phyloP scores from a whole-genome alignment of 2,329 filamentous ascomycete genomes.

The Chrysosphaeria jannelii region DNA sequence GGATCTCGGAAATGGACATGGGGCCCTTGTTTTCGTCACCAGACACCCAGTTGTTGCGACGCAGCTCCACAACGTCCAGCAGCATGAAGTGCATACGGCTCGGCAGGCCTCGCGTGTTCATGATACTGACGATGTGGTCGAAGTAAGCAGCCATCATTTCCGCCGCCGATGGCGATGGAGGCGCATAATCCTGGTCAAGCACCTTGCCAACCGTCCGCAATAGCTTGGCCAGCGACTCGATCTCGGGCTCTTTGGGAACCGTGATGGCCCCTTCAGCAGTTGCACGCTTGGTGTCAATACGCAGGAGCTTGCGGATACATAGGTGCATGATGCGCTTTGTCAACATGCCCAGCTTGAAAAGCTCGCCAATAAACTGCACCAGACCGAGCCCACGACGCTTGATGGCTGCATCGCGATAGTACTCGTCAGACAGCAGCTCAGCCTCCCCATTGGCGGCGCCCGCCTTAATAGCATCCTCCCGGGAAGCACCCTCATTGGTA shows the following conservation, averaged over 20 bases:
- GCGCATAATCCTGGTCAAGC: conserved; percentile 48
- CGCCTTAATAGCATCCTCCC: no score
- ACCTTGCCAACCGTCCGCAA: conserved; percentile 73
- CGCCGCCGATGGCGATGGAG: conserved; percentile 59
- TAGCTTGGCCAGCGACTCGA: conserved; percentile 84
- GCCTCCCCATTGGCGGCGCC: no score
- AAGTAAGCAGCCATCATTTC: conserved; percentile 88
- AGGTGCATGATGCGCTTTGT: conserved; percentile 99
- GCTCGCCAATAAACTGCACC: conserved; percentile 95
- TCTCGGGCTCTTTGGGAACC: conserved; percentile 89
- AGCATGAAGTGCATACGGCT: conserved; percentile 92
- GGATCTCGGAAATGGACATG: conserved; percentile 84
- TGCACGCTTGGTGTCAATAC: no score
- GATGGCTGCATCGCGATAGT: conserved; percentile 75
- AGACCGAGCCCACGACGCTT: conserved; percentile 94
- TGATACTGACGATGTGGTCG: conserved; percentile 53
- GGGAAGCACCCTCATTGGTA: conserved; percentile 43
- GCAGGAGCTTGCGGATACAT: conserved; percentile 85
- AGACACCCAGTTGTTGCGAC: conserved; percentile 46
- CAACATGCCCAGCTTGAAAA: conserved; percentile 96
- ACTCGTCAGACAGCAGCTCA: conserved; percentile 76
- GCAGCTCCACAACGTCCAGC: conserved; percentile 72
- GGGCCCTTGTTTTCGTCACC: conserved; percentile 85
- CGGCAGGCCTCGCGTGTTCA: conserved; percentile 48
- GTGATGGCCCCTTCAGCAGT: no score